phyloP scores from a whole-genome alignment of 441 rosid genomes.

The Populus hybrid region DNA sequence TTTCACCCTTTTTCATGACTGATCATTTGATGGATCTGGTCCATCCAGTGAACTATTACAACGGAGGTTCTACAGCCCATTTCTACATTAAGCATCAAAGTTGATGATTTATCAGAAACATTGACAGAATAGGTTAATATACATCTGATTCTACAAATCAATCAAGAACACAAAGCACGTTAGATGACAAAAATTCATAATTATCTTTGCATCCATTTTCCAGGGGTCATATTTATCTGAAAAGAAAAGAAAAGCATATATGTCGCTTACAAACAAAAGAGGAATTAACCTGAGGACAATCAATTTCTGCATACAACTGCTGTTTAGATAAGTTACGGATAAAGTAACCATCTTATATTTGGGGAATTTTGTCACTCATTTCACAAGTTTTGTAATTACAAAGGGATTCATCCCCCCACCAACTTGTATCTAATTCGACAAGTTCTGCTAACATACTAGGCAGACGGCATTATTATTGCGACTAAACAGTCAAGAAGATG shows the following conservation, averaged over 20 bases:
- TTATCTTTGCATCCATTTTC: not conserved
- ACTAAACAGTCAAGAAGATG: constrained; percentile 33
- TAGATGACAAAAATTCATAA: not conserved
- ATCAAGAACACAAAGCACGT: not conserved
- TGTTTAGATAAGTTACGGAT: not conserved
- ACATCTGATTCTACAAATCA: not conserved
- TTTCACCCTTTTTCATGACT: not conserved
- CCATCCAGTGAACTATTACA: not conserved
- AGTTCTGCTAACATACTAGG: not conserved
- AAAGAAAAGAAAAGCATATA: not conserved
- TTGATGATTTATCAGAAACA: too few species aligned
- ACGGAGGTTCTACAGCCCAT: too few species aligned
- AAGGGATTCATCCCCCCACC: not conserved
- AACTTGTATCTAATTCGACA: not conserved
- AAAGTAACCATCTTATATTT: not conserved
- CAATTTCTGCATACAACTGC: not conserved
- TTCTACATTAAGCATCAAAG: not conserved
- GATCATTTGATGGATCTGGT: not conserved
- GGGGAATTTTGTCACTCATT: not conserved
- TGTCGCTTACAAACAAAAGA: not conserved
- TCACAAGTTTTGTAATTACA: not conserved
- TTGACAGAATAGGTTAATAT: not conserved
- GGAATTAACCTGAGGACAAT: not conserved
- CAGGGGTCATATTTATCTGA: not conserved
- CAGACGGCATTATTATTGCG: not conserved